Evolutionary conservation across 2,329 filamentous ascomycete species (phyloP).

Genomic region (Cercospora sojina): DNA sequence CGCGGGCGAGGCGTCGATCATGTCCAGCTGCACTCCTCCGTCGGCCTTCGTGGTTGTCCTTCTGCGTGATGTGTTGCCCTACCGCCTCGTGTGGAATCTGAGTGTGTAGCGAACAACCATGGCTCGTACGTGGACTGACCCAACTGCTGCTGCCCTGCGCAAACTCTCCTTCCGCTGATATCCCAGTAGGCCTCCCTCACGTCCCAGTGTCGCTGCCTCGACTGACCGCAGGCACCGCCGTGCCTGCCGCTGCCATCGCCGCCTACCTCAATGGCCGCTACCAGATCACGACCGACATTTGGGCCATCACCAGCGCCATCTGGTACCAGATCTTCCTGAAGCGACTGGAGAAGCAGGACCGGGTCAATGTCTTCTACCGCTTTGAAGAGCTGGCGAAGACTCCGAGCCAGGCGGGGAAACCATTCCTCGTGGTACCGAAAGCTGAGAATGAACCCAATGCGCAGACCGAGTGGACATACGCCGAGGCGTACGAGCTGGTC

Average conservation of each 20-base stretch:
- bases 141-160: background rate
- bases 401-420: slow-evolving; percentile 42
- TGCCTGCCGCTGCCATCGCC: slow-evolving; percentile 57
- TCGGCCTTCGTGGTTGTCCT: background rate
- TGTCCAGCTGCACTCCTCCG: background rate
- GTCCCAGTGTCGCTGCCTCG: slow-evolving; percentile 13
- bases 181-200: background rate
- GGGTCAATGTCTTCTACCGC: slow-evolving; percentile 70
- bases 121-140: background rate
- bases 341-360: slow-evolving; percentile 49
- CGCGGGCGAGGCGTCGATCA: background rate
- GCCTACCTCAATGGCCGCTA: slow-evolving; percentile 76
- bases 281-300: slow-evolving; percentile 68
- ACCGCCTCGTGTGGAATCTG: background rate
- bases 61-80: background rate
- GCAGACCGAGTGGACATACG: slow-evolving; percentile 63
- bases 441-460: slow-evolving; percentile 26
- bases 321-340: slow-evolving; percentile 48
- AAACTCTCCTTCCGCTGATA: background rate
- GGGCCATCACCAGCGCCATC: slow-evolving; percentile 47
- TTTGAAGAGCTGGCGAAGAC: slow-evolving; percentile 67
- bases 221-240: slow-evolving; percentile 11
- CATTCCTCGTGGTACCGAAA: slow-evolving; percentile 37
- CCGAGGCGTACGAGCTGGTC: slow-evolving; percentile 68
- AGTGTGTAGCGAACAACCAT: background rate